Evolutionary conservation across 345 rosid genomes (phyloP).

Genomic region (Eucalyptus curtisii): DNA sequence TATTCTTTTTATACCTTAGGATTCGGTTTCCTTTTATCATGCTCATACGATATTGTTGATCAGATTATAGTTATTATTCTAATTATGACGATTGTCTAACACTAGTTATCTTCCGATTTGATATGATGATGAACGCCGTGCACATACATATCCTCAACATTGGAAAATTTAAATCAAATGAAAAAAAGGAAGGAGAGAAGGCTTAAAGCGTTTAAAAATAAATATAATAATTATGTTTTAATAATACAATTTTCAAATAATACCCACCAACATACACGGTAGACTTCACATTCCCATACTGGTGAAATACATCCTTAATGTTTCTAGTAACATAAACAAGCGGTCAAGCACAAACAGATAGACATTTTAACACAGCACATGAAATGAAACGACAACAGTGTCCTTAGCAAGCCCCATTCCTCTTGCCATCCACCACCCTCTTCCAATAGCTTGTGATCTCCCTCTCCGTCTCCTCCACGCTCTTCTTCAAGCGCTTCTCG

Average conservation of each 20-base stretch:
- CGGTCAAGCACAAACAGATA: not conserved
- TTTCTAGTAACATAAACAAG: not conserved
- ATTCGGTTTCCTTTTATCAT: not conserved
- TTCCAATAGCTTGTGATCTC: slow-evolving; percentile 51
- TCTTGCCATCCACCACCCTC: slow-evolving; percentile 30
- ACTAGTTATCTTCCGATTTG: not conserved
- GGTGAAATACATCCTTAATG: not conserved
- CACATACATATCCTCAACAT: not conserved
- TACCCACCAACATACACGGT: not conserved
- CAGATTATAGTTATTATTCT: not conserved
- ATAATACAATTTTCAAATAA: not conserved
- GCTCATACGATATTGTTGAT: fast-evolving
- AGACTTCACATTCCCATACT: not conserved
- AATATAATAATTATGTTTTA: not conserved
- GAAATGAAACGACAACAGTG: fast-evolving
- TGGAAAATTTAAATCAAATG: not conserved
- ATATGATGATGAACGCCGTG: not conserved
- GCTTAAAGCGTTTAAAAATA: not conserved
- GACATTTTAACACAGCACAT: not conserved
- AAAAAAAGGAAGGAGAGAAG: not conserved
- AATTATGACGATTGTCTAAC: not conserved
- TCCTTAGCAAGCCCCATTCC: slow-evolving; percentile 25
- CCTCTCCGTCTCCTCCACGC: slow-evolving; percentile 25
- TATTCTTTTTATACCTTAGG: fast-evolving
- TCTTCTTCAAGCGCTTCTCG: slow-evolving; percentile 19